Base-by-base conservation (phyloP, 148 eudicot genomes). In the Fagopyrum homotropicum region DNA sequence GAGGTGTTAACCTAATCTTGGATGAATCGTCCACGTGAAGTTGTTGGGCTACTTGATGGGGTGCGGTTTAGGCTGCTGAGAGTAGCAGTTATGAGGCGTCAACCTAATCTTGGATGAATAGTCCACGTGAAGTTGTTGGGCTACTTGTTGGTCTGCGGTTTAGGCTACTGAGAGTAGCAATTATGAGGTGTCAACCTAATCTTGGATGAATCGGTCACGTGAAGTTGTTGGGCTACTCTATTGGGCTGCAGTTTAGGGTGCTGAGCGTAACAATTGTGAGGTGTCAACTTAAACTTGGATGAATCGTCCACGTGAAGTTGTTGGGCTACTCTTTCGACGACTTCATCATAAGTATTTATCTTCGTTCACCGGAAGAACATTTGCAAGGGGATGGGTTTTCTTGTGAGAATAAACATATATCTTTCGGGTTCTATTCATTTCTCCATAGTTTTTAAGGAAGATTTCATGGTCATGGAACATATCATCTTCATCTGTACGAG, bases 141-240 rank as follows among this genome's bases (percentile, higher is more conserved):
- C 26, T 90, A 95, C 79, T 88, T 90, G 71, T 92, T 85, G 56
- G 86, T 81, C 44, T 84, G 88, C 52, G 98, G 93, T 75, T 86
- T 95, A 29, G 98, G 97, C 86, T 92, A 96, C 83, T 92, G 98
- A 76, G 92, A 90, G 79, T 92, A 90, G 79, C 93, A 87, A 77
- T 92, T 92, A 70, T 95, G 97, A 80, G 96, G 85, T 29, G 98
- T 95, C 56, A 95, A 87, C 86, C 98, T 85, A 77, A 95, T 89
- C 79, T 90, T 95, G 50, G 97, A 87, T 75, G 96, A 91, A 83
- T 95, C 98, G 61, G 89, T 89, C 83, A 95, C 48, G 69, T 90
- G 88, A 78, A 95, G 82, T 75, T 66, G 89, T 64, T 84, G 83
- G 55, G 98, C 88, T 47, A 15, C 6, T 55, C 60, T 2, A 55